Evolutionary conservation across 108 stramenopile species (phyloP).

Genomic region (Fragilaria crotonensis): DNA sequence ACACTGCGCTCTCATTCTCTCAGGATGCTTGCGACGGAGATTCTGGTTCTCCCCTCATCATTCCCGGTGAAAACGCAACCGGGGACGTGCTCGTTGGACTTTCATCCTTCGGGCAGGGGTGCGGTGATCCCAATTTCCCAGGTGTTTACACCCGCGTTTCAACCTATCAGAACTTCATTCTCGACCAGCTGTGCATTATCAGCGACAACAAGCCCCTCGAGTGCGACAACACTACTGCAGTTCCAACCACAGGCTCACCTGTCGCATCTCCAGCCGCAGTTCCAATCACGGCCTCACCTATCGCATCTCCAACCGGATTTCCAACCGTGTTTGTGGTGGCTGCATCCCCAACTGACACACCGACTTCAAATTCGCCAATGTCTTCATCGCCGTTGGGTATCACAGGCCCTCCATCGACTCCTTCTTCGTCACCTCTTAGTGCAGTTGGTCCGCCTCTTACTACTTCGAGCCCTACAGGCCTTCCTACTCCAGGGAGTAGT

Average conservation of each 20-base stretch:
- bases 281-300: too few species aligned
- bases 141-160: slow-evolving; percentile 8
- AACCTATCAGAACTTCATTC: background rate
- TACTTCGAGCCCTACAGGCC: too few species aligned
- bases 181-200: background rate
- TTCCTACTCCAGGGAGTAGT: too few species aligned
- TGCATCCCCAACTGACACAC: too few species aligned
- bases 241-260: background rate
- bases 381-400: too few species aligned
- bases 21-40: slow-evolving; percentile 7
- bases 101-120: slow-evolving; percentile 8
- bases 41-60: slow-evolving; percentile 1
- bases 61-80: background rate
- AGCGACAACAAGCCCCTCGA: background rate
- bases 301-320: too few species aligned
- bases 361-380: too few species aligned
- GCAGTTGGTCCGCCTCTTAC: too few species aligned
- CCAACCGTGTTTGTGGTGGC: too few species aligned
- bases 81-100: slow-evolving; percentile 4
- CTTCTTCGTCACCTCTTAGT: too few species aligned
- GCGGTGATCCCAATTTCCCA: slow-evolving; percentile 1
- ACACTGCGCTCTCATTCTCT: background rate
- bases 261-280: too few species aligned
- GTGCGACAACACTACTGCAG: background rate
- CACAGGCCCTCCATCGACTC: too few species aligned